Conservation (phyloP, 2,329 filamentous ascomycete species). For the Penicillium aurantiogriseum region DNA sequence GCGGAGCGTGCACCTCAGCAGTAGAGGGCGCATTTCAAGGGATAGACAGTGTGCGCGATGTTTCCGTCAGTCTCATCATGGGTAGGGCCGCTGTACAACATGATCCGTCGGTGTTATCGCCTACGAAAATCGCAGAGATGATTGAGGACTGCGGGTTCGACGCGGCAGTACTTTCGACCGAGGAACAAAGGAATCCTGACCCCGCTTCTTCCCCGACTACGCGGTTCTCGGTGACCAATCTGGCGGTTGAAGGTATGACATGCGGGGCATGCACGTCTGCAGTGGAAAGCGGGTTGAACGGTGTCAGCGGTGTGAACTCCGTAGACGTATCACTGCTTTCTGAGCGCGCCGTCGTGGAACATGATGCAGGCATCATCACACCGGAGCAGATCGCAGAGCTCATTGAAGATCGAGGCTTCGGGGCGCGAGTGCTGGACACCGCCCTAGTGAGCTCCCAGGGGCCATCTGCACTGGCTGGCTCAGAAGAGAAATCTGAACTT, state of each 20-base stretch:
- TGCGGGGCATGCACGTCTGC: conserved; percentile 87
- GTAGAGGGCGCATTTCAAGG: conserved; percentile 87
- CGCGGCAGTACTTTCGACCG: conserved; percentile 79
- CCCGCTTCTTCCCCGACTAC: conserved; percentile 28
- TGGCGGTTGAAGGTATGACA: conserved; percentile 84
- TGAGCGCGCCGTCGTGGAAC: conserved; percentile 80
- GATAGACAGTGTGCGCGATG: conserved; percentile 75
- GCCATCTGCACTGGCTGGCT: conserved; percentile 35
- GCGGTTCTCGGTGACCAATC: conserved; percentile 63
- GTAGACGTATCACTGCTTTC: conserved; percentile 83
- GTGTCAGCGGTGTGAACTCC: conserved; percentile 67
- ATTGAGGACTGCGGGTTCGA: conserved; percentile 94
- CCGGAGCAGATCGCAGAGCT: conserved; percentile 57
- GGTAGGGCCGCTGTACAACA: conserved; percentile 94
- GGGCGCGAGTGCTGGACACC: conserved; percentile 73
- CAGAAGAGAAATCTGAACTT: conserved; percentile 35
- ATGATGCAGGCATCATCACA: conserved; percentile 60
- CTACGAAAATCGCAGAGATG: conserved; percentile 75
- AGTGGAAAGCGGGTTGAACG: conserved; percentile 75
- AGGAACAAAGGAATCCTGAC: conserved; percentile 50
- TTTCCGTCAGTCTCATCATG: conserved; percentile 92
- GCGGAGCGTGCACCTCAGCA: conserved; percentile 92
- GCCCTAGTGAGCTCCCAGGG: conserved; percentile 41
- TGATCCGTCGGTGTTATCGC: conserved; percentile 69
- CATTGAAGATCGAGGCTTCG: conserved; percentile 72